These are phyloP conservation scores for Jamesozyma gamospora DNA, from an alignment of 805 yeast species.

Conservation along the genomic window DNA sequence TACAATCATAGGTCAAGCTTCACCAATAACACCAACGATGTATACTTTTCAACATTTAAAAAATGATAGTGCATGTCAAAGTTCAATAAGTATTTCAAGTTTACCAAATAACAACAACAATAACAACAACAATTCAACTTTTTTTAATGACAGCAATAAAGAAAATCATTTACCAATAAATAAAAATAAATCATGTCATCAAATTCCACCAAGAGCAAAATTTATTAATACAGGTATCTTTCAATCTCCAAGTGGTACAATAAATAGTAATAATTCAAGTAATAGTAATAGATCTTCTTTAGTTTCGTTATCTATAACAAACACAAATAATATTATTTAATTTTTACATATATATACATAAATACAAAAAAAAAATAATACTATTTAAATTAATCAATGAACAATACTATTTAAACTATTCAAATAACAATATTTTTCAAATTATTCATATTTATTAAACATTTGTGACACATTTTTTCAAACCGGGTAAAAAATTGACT, in stretches of 20 bases:
- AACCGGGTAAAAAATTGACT: too few species aligned
- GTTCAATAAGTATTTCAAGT: slow-evolving; percentile 23
- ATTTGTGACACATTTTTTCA: too few species aligned
- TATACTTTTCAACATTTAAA: slow-evolving; percentile 22
- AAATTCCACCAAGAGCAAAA: slow-evolving; percentile 24
- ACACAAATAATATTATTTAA: slow-evolving; percentile 4
- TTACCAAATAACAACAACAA: slow-evolving; percentile 12
- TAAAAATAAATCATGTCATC: background rate
- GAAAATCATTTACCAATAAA: slow-evolving; percentile 16
- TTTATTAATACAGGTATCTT: slow-evolving; percentile 21
- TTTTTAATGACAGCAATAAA: slow-evolving; percentile 13
- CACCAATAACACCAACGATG: slow-evolving; percentile 28
- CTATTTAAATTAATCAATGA: too few species aligned
- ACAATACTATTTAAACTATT: too few species aligned
- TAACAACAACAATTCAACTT: background rate
- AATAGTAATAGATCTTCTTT: slow-evolving; percentile 15
- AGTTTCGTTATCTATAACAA: slow-evolving; percentile 13
- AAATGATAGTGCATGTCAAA: slow-evolving; percentile 21
- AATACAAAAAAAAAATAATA: too few species aligned
- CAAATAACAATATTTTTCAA: too few species aligned
- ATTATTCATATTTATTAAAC: too few species aligned
- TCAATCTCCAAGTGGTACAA: slow-evolving; percentile 14
- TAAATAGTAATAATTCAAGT: slow-evolving; percentile 11
- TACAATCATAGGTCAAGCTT: slow-evolving; percentile 16
- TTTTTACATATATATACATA: background rate